Base-by-base conservation (phyloP, 2,329 filamentous ascomycete species). In the Fusarium xylarioides region DNA sequence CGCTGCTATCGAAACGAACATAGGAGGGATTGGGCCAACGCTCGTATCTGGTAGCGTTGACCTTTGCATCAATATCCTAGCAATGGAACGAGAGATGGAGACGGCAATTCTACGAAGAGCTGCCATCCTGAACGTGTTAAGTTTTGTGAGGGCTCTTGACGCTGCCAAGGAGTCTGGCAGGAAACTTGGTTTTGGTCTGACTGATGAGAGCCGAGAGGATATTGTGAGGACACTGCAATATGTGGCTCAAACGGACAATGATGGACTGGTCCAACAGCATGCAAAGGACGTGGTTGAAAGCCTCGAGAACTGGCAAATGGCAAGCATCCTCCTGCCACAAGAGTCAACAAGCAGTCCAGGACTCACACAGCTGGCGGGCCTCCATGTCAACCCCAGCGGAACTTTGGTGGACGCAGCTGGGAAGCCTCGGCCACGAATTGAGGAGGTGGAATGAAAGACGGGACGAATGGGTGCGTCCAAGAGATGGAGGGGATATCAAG, bases 191-290 rank as follows among this genome's bases (percentile, higher is more conserved):
- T 90, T 91, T 67, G 88, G 86, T 2, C 82, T 91, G 46, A 87
- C 85, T 4, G 83, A 86, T 21, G 81, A 85, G 68, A 91, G 88
- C 76, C 85, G 89, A 56, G 84, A 86, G 34, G 90, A 93, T 61
- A 87, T 94, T n/a, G 80, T 86, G 74, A 85, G 88, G 53, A 87
- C 91, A 15, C 79, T 94, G 44, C 81, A 82, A 57, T 94, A 93
- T 80, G 85, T 93, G n/a, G 85, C 86, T 11, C 85, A 83, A 43
- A 91, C 89, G 30, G 92, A 95, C 79, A 87, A 85, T 30, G 92
- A 95, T 78, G 91, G 88, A 1, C 81, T 95, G 46, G 92, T 93
- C 16, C 86, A 86, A 70, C 86, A 91, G 74, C 91, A 94, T 80
- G 91, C 91, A 5, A 82, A 82, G 37, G 91, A 91, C 74, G 90